A percentile compares a stretch with the other conserved stretches of the same genome.
Conservation (phyloP, 2,329 filamentous ascomycete genomes). For the Knufia fluminis region DNA sequence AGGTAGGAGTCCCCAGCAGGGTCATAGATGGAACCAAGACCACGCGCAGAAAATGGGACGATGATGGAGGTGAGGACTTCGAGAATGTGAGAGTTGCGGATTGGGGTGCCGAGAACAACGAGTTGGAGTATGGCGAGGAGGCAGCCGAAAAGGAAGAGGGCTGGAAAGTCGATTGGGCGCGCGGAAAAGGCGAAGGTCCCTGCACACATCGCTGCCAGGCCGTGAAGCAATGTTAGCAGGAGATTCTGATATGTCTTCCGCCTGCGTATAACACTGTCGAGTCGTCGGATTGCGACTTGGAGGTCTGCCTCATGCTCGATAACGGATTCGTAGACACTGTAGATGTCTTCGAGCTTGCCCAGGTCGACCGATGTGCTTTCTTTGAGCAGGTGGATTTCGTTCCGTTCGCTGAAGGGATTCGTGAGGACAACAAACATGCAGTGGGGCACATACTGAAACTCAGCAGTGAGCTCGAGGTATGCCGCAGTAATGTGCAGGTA, state of each 20-base stretch:
- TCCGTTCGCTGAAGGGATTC: neutral
- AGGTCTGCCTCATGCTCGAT: neutral
- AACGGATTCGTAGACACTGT: constrained; percentile 39
- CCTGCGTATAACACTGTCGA: constrained; percentile 46
- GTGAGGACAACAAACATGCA: constrained; percentile 4
- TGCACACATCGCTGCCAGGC: constrained; percentile 64
- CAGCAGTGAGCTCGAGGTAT: neutral
- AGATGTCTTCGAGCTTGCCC: constrained; percentile 33
- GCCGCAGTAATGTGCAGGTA: constrained; percentile 1
- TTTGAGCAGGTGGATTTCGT: constrained; percentile 4
- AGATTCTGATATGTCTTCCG: constrained; percentile 46
- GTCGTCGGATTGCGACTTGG: constrained; percentile 12
- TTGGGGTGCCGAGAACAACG: constrained; percentile 62
- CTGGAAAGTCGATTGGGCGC: constrained; percentile 65
- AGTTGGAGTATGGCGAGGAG: constrained; percentile 67
- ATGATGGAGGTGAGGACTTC: constrained; percentile 55
- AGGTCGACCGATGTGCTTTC: constrained; percentile 26
- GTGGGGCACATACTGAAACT: constrained; percentile 6
- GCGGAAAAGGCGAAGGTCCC: constrained; percentile 73
- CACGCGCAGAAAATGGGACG: constrained; percentile 58
- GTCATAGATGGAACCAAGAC: constrained; percentile 54
- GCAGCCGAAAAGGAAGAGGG: constrained; percentile 66
- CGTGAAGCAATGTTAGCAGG: constrained; percentile 57
- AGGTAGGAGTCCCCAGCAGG: constrained; percentile 43
- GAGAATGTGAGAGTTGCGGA: constrained; percentile 55